A percentile compares a stretch with the other conserved stretches of the same genome.
Evolutionary conservation across 2,329 filamentous ascomycete species (phyloP).

Genomic region (Ophiostoma perfectum): DNA sequence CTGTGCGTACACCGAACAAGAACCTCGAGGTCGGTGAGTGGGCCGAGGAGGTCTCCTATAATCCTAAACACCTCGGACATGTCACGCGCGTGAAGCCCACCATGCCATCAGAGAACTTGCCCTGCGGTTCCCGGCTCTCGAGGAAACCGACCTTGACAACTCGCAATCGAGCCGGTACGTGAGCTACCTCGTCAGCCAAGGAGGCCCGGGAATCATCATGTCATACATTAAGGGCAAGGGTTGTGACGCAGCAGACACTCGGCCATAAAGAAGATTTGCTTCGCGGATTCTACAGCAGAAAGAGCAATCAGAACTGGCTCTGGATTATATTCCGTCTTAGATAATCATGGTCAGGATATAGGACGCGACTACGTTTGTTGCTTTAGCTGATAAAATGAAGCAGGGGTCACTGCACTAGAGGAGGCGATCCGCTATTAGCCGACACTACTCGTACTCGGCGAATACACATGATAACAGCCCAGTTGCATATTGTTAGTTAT

Average conservation of each 20-base stretch:
- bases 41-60: conserved; percentile 47
- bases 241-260: conserved; percentile 39
- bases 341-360: too few relatives aligned
- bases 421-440: too few relatives aligned
- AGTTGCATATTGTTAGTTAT: too few relatives aligned
- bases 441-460: too few relatives aligned
- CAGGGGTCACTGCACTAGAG: too few relatives aligned
- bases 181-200: conserved; percentile 83
- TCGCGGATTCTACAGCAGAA: too few relatives aligned
- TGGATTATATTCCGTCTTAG: too few relatives aligned
- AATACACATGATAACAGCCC: too few relatives aligned
- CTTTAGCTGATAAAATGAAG: too few relatives aligned
- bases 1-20: conserved; percentile 57
- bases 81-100: conserved; percentile 87
- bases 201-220: conserved; percentile 87
- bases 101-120: conserved; percentile 75
- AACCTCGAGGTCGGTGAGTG: conserved; percentile 60
- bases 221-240: conserved; percentile 85
- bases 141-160: conserved; percentile 74
- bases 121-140: conserved; percentile 63
- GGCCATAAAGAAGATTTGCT: too few relatives aligned
- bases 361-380: too few relatives aligned
- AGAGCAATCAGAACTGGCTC: too few relatives aligned
- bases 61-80: conserved; percentile 48
- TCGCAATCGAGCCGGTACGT: conserved; percentile 81